Evolutionary conservation across 2,329 filamentous ascomycete species (phyloP), one percentile per base, ranked within the genome.

Genomic region (Lanzia echinophila): DNA sequence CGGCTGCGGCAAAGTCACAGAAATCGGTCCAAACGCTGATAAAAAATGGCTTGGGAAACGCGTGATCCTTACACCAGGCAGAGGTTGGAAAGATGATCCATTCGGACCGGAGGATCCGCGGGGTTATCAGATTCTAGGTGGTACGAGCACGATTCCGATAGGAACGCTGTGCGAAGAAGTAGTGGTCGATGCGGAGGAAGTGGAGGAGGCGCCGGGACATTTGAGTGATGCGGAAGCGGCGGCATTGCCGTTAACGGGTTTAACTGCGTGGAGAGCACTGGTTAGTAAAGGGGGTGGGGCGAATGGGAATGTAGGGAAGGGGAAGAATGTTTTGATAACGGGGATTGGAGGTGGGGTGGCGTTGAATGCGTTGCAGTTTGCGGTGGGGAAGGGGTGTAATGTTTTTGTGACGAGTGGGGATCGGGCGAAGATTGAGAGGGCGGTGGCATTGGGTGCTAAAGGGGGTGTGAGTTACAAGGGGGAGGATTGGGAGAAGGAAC

Each of bases 331-430:
- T 3, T 74, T 97, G 32, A 73, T 97, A 41, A 96, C 92, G 4
- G 92, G 92, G 0, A 95, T 97, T 69, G 92, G 92, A 0, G 92
- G 92, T 34, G 92, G 92, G 42, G 92, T 96, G 1, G 92, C 92
- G 33, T 73, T 96, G 53, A 85, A 88, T 74, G 86, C 81, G 6
- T 73, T 96, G 62, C 78, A 89, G 68, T 95, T 95, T 71, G 90
- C 82, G 11, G 82, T 85, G 12, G 89, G 82, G 10, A 72, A 82
- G 60, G 88, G 90, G 36, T 53, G 46, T 19, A 65, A 63, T 58
- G 63, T 62, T 17, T 69, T 55, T 53, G 67, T 69, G 17, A 68
- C 65, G 11, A 84, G 80, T 67, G 81, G 83, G 1, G 80, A 75
- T 49, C 72, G 79, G 62, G 82, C 79, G 63, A 88, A 88, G 77